These are phyloP conservation scores for Wickerhamomyces ciferrii DNA, from an alignment of 805 yeast species.

Conservation along the genomic window DNA sequence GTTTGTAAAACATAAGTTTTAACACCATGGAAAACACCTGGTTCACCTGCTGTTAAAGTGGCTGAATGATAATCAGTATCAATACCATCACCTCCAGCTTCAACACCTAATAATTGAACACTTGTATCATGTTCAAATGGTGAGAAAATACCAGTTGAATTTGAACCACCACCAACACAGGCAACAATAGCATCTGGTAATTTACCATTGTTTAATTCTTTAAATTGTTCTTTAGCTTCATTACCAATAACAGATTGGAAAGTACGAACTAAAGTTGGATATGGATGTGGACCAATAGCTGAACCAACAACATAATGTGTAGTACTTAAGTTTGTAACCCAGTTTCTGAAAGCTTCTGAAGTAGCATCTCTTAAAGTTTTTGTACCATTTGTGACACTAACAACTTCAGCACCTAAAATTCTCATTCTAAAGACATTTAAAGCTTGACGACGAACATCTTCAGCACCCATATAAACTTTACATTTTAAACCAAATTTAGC, in stretches of 20 bases:
- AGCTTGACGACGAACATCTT: conserved; percentile 98
- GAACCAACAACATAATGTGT: conserved; percentile 97
- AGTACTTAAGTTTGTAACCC: conserved; percentile 84
- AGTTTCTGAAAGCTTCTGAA: conserved; percentile 90
- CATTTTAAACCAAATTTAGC: conserved; percentile 92
- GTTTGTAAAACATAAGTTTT: conserved; percentile 90
- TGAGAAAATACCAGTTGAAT: conserved; percentile 91
- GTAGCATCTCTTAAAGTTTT: conserved; percentile 96
- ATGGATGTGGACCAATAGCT: conserved; percentile 99
- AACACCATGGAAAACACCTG: conserved; percentile 99
- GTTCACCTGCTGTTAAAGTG: conserved; percentile 88
- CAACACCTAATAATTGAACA: conserved; percentile 87
- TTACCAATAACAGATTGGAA: conserved; percentile 96
- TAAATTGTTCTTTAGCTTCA: conserved; percentile 91
- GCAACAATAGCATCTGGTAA: conserved; percentile 95
- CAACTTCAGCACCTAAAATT: conserved; percentile 91
- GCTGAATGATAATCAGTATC: conserved; percentile 91
- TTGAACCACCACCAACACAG: conserved; percentile 99
- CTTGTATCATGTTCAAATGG: conserved; percentile 81
- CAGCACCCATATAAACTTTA: conserved; percentile 98
- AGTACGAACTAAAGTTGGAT: conserved; percentile 95
- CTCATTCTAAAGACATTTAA: conserved; percentile 96
- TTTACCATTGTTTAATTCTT: conserved; percentile 68
- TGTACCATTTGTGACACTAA: conserved; percentile 92
- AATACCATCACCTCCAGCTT: conserved; percentile 98